Percentiles rank a stretch among this genome's conserved stretches.
phyloP scores from a whole-genome alignment of 2,329 filamentous ascomycete genomes.

The Penicillium sp. region DNA sequence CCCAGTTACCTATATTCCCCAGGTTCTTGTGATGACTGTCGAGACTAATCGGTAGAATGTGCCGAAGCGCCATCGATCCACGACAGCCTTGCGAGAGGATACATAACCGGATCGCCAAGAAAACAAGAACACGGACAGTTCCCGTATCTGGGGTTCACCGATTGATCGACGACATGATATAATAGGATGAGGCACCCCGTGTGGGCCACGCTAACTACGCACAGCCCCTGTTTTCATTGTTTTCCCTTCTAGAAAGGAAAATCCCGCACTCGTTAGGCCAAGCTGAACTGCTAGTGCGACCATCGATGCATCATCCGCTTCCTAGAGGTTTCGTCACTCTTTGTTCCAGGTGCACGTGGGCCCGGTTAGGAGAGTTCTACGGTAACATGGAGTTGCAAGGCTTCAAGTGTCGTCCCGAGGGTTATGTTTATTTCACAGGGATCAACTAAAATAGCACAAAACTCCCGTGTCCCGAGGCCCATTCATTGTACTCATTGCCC shows the following conservation, averaged over 20 bases:
- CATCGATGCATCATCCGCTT: not conserved
- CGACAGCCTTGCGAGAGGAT: not conserved
- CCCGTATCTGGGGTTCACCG: slow-evolving; percentile 1
- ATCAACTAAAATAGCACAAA: slow-evolving; percentile 18
- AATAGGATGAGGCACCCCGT: not conserved
- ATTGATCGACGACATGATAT: slow-evolving; percentile 3
- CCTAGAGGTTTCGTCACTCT: slow-evolving; percentile 4
- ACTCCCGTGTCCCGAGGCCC: slow-evolving; percentile 29
- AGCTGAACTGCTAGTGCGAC: not conserved
- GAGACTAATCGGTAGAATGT: not conserved
- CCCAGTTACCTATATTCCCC: not conserved
- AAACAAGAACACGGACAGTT: not conserved
- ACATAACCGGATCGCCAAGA: slow-evolving; percentile 1
- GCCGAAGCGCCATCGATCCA: slow-evolving; percentile 1
- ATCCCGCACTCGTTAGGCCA: not conserved
- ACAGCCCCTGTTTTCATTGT: not conserved
- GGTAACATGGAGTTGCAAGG: not conserved
- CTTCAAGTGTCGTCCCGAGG: not conserved
- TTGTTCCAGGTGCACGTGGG: not conserved
- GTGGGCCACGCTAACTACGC: not conserved
- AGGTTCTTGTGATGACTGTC: not conserved
- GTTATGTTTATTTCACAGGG: not conserved
- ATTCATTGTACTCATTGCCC: slow-evolving; percentile 30
- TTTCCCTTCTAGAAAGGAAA: not conserved
- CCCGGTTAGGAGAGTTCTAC: not conserved